A percentile compares a stretch with the other conserved stretches of the same genome.
Conservation (phyloP, 768 basidiomycete species). For the Mycena chlorophos region DNA sequence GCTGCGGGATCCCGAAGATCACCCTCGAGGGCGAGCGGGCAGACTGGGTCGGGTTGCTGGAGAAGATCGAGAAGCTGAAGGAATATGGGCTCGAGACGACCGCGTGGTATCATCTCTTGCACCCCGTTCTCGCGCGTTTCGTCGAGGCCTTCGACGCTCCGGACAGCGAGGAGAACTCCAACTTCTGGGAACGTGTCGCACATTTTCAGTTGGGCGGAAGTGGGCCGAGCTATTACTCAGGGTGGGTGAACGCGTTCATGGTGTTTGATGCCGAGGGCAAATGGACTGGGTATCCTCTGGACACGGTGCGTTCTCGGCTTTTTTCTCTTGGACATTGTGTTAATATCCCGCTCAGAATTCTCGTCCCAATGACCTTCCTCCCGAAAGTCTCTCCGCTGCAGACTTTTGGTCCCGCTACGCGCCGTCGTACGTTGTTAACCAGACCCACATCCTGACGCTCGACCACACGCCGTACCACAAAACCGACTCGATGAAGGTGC, state of each 20-base stretch:
- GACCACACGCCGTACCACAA: background rate
- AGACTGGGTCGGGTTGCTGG: slow-evolving; percentile 26
- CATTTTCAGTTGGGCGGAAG: background rate
- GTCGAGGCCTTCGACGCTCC: slow-evolving; percentile 28
- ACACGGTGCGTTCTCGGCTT: background rate
- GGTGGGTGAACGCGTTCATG: no score
- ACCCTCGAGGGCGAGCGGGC: slow-evolving; percentile 25
- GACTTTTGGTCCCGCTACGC: background rate
- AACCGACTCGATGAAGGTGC: background rate
- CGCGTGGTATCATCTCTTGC: slow-evolving; percentile 29
- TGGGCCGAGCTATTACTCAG: background rate
- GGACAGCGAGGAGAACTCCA: slow-evolving; percentile 7
- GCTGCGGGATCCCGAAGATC: slow-evolving; percentile 28
- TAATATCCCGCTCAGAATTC: no score
- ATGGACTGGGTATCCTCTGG: background rate
- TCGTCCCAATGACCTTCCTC: background rate
- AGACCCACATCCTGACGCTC: background rate
- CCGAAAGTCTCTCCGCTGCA: background rate
- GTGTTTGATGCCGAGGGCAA: background rate
- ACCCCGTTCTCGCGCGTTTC: slow-evolving; percentile 30
- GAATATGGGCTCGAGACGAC: slow-evolving; percentile 24
- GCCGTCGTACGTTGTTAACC: background rate
- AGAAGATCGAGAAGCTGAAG: slow-evolving; percentile 22
- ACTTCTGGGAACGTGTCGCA: slow-evolving; percentile 21
- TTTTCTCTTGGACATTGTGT: no score